Evolutionary conservation across 345 rosid genomes (phyloP), one percentile per base, ranked within the genome.

Genomic region (Luvunga scandens): DNA sequence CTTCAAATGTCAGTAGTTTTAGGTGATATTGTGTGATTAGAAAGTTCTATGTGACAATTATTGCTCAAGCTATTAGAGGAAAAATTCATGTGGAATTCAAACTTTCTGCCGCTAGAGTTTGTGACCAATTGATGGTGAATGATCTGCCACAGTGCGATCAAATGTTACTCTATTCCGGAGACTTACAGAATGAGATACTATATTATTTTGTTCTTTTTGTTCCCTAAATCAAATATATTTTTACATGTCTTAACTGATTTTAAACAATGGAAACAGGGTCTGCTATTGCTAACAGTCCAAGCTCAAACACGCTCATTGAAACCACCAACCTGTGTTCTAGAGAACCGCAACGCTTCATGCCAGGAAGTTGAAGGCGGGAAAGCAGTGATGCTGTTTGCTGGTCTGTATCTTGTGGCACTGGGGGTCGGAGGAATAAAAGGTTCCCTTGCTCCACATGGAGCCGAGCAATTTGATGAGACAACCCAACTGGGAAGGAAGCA

Each of bases 361-460:
- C 82, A 75, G 66, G 82, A 84, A 78, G 86, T 80, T 16, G 57
- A 56, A 48, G 87, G 86, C 22, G 71, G 71, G 60, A 83, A 83
- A 65, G 87, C 84, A 45, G 86, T 66, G 57, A 64, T 95, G 90
- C 76, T 95, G 57, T 95, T 90, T 69, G 80, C 78, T 28, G 98
- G 98, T 80, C 90, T 95, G 13, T 95, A 92, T 82, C 83, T 93
- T 78, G 95, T 90, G 59, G 98, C 98, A 28, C 88, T 93, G 10
- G 97, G 98, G 66, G 98, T 92, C 31, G 98, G 98, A 66, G 98
- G 98, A 55, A 92, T 93, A 77, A 95, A 93, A 86, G 98, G 98
- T 34, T 93, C 98, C 28, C 92, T 95, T 75, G 93, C 92, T 8
- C 88, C 93, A n/a, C 97, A 93, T 30, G 98, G 98, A 39, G 97